Base-by-base conservation (phyloP, 2,329 filamentous ascomycete genomes). In the Aspergillus hiratsukae region DNA sequence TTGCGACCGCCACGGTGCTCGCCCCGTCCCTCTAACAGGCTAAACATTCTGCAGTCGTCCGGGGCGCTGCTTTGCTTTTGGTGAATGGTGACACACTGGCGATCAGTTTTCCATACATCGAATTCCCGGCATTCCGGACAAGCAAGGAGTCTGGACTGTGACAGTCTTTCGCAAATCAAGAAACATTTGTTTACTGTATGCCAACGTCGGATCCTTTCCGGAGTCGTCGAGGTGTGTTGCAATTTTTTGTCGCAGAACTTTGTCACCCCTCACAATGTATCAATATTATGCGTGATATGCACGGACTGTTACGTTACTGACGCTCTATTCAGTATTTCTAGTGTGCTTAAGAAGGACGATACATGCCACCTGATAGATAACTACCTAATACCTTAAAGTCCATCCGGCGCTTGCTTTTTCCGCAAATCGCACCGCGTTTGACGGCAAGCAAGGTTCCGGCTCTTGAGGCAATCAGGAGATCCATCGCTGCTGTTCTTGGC, bases 1-100 rank as follows among this genome's bases (percentile, higher is more conserved):
- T 58, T 46, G 21, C 11, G 43, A 46, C 56, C 53, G 58, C 61
- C 61, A 64, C 61, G 58, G 56, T 61, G 53, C 57, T 58, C 50
- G 43, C 52, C 52, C 54, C 37, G 43, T 53, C 25, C 23, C 48
- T 60, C 50, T 64, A 54, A 64, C 58, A 61, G 60, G 60, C 57
- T 35, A 14, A n/a, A 19, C 27, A 37, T 27, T 46, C 51, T 41
- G 23, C 23, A 43, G 40, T 21, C n/a, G 21, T 43, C 40, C n/a
- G 8, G 8, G 17, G 37, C 37, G 9, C 25, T 27, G 1, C 23
- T 46, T 14, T 46, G 23, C 21, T 25, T 46, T 25, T 27, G 28
- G 23, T 23, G 23, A 23, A 3, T 23, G 43, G 21, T 21, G 40
- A 43, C 21, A 43, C n/a, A 35, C 6, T 35, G 31, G 14, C 31